Evolutionary conservation across 2,329 filamentous ascomycete genomes (phyloP).

Genomic region (Fusarium sp.): DNA sequence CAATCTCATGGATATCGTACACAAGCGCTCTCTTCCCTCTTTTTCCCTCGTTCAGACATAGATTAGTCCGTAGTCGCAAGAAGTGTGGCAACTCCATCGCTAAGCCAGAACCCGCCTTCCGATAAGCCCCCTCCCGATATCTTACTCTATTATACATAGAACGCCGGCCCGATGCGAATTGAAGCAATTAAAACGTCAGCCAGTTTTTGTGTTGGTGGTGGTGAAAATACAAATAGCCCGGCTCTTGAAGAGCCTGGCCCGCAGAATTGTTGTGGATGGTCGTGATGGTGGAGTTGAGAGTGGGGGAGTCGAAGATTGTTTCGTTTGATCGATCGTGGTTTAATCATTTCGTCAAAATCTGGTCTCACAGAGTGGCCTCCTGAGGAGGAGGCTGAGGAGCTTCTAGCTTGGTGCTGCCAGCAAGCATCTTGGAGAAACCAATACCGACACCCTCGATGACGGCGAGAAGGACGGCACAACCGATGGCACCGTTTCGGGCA

Average conservation of each 20-base stretch:
- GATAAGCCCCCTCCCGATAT: conserved; percentile 22
- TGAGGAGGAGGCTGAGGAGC: conserved; percentile 53
- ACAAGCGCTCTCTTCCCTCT: conserved; percentile 19
- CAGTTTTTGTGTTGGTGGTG: conserved; percentile 34
- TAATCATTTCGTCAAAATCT: conserved; percentile 18
- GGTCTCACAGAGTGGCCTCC: conserved; percentile 45
- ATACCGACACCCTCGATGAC: conserved; percentile 99
- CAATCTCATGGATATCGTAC: conserved; percentile 31
- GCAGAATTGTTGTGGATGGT: conserved; percentile 18
- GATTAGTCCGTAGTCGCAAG: conserved; percentile 26
- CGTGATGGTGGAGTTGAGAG: conserved; percentile 44
- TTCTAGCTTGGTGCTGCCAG: conserved; percentile 86
- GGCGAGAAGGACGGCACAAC: conserved; percentile 90
- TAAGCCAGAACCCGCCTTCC: conserved; percentile 41
- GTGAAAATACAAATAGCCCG: conserved; percentile 38
- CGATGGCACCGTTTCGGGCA: conserved; percentile 94
- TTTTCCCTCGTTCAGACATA: conserved; percentile 28
- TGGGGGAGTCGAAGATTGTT: conserved; percentile 29
- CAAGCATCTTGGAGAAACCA: conserved; percentile 93
- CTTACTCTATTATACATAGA: conserved; percentile 49
- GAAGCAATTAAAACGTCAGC: conserved; percentile 37
- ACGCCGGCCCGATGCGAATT: conserved; percentile 50
- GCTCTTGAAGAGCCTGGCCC: conserved; percentile 11
- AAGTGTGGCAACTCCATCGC: conserved; percentile 40
- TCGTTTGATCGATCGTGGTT: conserved; percentile 20